Evolutionary conservation across 108 stramenopile species (phyloP).

Genomic region (Craspedostauros australis): DNA sequence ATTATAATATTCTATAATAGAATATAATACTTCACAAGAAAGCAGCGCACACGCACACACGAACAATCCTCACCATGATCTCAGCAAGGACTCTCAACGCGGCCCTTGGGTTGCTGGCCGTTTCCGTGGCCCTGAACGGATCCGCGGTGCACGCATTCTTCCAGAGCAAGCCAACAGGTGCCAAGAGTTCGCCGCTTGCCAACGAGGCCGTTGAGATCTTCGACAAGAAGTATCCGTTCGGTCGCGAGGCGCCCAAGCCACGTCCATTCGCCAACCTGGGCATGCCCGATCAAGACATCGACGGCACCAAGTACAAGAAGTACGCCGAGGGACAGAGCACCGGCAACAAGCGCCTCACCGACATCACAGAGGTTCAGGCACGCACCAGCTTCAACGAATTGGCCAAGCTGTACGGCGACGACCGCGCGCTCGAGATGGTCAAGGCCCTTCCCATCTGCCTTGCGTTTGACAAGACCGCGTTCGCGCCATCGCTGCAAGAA

Average conservation of each 20-base stretch:
- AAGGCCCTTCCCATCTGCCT: constrained; percentile 60
- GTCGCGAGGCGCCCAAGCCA: constrained; percentile 3
- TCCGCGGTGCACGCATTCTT: too few relatives aligned
- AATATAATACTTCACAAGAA: too few relatives aligned
- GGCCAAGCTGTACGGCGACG: constrained; percentile 76
- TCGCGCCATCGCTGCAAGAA: constrained; percentile 45
- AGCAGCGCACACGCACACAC: too few relatives aligned
- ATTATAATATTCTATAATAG: too few relatives aligned
- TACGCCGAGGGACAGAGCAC: neutral
- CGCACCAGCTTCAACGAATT: constrained; percentile 46
- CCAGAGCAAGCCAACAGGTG: too few relatives aligned
- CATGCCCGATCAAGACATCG: constrained; percentile 46
- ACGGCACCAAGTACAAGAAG: constrained; percentile 24
- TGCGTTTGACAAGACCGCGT: constrained; percentile 56
- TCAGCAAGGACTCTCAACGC: too few relatives aligned
- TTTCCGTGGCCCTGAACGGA: too few relatives aligned
- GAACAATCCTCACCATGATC: too few relatives aligned
- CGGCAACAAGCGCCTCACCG: constrained; percentile 27
- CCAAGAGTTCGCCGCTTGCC: constrained; percentile 27
- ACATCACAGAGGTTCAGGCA: constrained; percentile 27
- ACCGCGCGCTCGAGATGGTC: constrained; percentile 75
- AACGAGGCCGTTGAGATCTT: constrained; percentile 53
- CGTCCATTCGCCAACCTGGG: constrained; percentile 49
- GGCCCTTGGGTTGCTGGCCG: too few relatives aligned
- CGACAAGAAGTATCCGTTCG: constrained; percentile 34